phyloP scores from a whole-genome alignment of 306 rosid species.

The Ceratonia siliqua region DNA sequence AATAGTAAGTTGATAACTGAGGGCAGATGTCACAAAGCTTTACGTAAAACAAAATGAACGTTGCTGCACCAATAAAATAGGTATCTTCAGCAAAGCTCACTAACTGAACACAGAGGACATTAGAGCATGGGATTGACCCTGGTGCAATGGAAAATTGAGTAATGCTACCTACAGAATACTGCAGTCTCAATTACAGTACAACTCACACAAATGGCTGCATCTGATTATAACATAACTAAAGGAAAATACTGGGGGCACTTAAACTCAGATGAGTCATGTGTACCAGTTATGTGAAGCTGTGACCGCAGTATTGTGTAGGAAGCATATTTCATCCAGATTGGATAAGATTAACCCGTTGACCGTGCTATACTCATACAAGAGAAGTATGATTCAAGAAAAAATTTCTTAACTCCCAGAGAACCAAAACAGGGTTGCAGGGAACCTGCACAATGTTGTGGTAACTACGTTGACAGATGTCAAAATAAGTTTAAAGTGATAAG shows the following conservation, averaged over 20 bases:
- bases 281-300: not conserved
- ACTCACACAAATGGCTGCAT: not conserved
- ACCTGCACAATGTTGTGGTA: constrained; percentile 7
- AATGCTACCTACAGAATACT: not conserved
- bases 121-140: no score
- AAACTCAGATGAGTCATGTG: not conserved
- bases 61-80: not conserved
- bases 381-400: constrained; percentile 13
- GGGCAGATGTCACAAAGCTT: not conserved
- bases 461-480: not conserved
- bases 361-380: not conserved
- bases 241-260: not conserved
- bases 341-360: not conserved
- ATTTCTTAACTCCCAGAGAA: constrained; percentile 4
- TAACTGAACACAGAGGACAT: no score
- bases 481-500: not conserved
- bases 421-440: constrained; percentile 4
- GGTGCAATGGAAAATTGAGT: not conserved
- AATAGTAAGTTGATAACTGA: not conserved
- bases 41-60: constrained; percentile 13
- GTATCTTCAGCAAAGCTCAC: not conserved
- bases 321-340: not conserved
- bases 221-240: not conserved
- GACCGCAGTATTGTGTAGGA: not conserved
- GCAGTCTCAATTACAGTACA: not conserved